Evolutionary conservation across 371 early-diverging fungal genomes (phyloP).

Genomic region (Mucor ambiguus): DNA sequence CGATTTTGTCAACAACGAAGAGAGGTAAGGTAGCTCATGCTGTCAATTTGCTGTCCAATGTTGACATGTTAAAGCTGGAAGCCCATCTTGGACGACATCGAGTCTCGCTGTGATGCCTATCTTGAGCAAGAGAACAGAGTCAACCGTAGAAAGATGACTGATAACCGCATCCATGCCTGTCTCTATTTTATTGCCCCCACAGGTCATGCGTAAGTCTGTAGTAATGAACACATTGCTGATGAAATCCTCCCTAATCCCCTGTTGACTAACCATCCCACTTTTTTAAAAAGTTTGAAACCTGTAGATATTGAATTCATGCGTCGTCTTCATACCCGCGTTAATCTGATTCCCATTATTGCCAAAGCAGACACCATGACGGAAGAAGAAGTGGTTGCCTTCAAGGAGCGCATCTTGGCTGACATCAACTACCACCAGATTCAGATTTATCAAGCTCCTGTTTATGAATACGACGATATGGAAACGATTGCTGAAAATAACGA

Average conservation of each 20-base stretch:
- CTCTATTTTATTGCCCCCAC: constrained; percentile 98
- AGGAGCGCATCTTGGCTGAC: constrained; percentile 90
- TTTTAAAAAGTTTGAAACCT: constrained; percentile 69
- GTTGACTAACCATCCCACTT: neutral
- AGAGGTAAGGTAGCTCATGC: constrained; percentile 71
- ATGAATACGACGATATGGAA: constrained; percentile 93
- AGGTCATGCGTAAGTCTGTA: constrained; percentile 71
- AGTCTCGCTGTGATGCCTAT: constrained; percentile 91
- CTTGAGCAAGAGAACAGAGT: constrained; percentile 92
- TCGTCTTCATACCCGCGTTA: constrained; percentile 90
- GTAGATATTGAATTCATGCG: constrained; percentile 97
- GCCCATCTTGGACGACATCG: constrained; percentile 95
- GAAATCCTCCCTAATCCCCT: neutral
- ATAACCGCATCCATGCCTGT: constrained; percentile 96
- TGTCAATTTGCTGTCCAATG: no score
- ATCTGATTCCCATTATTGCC: constrained; percentile 98
- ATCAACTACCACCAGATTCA: constrained; percentile 91
- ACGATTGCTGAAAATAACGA: constrained; percentile 93
- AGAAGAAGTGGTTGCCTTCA: constrained; percentile 91
- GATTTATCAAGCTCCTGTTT: constrained; percentile 89
- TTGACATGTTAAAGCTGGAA: no score
- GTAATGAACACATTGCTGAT: constrained; percentile 6
- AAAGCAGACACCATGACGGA: constrained; percentile 98
- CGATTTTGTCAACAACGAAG: constrained; percentile 95
- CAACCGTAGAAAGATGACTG: constrained; percentile 82